Percentiles rank a stretch among this genome's conserved stretches.
phyloP scores from a whole-genome alignment of 129 eudicot genomes.

The Arctium lappa region DNA sequence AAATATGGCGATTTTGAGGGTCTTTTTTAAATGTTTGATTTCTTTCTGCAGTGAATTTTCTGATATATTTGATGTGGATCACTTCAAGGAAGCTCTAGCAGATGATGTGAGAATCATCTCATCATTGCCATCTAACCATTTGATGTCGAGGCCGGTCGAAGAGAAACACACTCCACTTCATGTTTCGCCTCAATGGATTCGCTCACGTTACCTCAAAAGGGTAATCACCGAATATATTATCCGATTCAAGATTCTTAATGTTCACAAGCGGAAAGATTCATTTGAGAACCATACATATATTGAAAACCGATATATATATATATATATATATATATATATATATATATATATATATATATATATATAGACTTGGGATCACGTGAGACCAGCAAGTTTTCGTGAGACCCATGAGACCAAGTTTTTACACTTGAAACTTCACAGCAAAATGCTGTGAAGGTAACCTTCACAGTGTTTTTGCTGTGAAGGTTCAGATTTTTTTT shows the following conservation, averaged over 20 bases:
- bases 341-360: too few species aligned
- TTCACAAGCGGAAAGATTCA: neutral
- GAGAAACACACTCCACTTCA: constrained; percentile 82
- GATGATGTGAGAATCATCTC: constrained; percentile 79
- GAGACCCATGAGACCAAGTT: too few species aligned
- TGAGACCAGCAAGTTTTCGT: too few species aligned
- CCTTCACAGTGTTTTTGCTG: too few species aligned
- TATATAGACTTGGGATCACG: too few species aligned
- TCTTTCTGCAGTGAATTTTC: constrained; percentile 81
- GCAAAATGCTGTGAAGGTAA: too few species aligned
- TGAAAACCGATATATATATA: too few species aligned
- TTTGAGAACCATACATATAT: neutral
- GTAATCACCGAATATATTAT: constrained; percentile 31
- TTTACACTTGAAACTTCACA: too few species aligned
- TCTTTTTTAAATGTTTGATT: neutral
- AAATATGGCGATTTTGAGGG: neutral
- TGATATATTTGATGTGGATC: constrained; percentile 94
- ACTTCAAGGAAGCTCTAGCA: constrained; percentile 79
- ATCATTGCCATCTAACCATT: constrained; percentile 90
- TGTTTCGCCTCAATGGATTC: constrained; percentile 89
- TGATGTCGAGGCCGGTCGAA: constrained; percentile 91
- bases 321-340: too few species aligned
- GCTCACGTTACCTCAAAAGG: constrained; percentile 58
- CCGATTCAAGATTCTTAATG: neutral
- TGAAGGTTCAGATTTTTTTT: too few species aligned